A percentile compares a stretch with the other conserved stretches of the same genome.
These are phyloP conservation scores for Arachnopeziza araneosa DNA, from an alignment of 2,329 filamentous ascomycete species.

Conservation along the genomic window DNA sequence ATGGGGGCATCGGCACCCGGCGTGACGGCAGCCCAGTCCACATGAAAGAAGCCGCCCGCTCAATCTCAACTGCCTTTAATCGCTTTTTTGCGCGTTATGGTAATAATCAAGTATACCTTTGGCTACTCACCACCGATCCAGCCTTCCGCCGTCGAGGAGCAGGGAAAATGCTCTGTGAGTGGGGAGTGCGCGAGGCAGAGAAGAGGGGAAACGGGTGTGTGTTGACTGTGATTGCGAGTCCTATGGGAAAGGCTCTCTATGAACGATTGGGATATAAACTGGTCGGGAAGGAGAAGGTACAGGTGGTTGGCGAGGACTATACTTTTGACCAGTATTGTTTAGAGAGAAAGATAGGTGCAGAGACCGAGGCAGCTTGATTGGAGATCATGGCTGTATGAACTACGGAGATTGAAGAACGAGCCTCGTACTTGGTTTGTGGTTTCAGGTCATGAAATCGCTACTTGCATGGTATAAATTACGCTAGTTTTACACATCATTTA, in stretches of 20 bases:
- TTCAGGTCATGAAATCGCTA: too few species aligned
- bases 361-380: too few species aligned
- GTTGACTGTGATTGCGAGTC: constrained; percentile 2
- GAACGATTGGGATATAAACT: background rate
- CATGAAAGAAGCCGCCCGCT: background rate
- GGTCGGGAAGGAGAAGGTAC: background rate
- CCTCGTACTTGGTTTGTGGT: too few species aligned
- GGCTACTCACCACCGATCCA: background rate
- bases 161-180: background rate
- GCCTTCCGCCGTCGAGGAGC: background rate
- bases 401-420: too few species aligned
- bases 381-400: too few species aligned
- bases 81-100: background rate
- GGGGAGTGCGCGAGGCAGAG: background rate
- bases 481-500: too few species aligned
- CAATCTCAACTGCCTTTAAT: background rate
- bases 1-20: background rate
- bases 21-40: background rate
- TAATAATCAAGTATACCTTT: background rate
- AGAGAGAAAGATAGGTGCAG: background rate
- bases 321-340: background rate
- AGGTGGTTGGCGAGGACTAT: constrained; percentile 4
- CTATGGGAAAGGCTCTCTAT: constrained; percentile 4
- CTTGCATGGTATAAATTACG: too few species aligned
- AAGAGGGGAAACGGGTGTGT: background rate